Conservation (phyloP, 1,284 basidiomycete genomes). For the Heterobasidion parviporum region DNA sequence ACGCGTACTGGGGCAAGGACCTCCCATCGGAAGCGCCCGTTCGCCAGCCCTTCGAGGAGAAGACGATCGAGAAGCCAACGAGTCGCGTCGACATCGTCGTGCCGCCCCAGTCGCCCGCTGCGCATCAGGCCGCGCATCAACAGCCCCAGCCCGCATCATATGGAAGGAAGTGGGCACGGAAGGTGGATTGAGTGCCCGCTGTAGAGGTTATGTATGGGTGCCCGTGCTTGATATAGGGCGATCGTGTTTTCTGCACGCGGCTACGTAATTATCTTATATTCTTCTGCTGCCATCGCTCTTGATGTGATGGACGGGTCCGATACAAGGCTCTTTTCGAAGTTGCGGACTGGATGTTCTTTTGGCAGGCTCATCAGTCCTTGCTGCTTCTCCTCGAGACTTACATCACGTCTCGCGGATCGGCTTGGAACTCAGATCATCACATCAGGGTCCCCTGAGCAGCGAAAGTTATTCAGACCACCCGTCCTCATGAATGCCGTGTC, state of each 20-base stretch:
- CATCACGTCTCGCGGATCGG: background rate
- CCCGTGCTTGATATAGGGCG: background rate
- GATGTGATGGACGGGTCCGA: too few species aligned
- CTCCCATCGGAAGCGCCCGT: conserved; percentile 12
- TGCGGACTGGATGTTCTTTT: too few species aligned
- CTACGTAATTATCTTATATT: background rate
- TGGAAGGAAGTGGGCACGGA: conserved; percentile 61
- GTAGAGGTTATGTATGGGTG: background rate
- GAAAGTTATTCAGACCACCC: too few species aligned
- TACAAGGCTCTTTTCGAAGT: too few species aligned
- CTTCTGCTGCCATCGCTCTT: background rate
- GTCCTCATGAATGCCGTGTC: too few species aligned
- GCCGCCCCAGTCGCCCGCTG: conserved; percentile 28
- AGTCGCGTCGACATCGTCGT: conserved; percentile 32
- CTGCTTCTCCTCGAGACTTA: background rate
- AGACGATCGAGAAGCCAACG: conserved; percentile 15
- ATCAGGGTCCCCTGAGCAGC: too few species aligned
- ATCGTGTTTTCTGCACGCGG: background rate
- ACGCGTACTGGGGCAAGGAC: conserved; percentile 70
- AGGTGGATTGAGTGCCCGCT: conserved; percentile 45
- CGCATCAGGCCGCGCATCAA: conserved; percentile 27
- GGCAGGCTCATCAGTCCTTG: background rate
- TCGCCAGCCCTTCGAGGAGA: conserved; percentile 16
- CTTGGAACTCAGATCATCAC: background rate
- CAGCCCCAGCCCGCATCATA: conserved; percentile 21